Percentiles rank a stretch among this genome's conserved stretches.
Evolutionary conservation across 2,329 filamentous ascomycete genomes (phyloP).

Genomic region (Beauveria bassiana): DNA sequence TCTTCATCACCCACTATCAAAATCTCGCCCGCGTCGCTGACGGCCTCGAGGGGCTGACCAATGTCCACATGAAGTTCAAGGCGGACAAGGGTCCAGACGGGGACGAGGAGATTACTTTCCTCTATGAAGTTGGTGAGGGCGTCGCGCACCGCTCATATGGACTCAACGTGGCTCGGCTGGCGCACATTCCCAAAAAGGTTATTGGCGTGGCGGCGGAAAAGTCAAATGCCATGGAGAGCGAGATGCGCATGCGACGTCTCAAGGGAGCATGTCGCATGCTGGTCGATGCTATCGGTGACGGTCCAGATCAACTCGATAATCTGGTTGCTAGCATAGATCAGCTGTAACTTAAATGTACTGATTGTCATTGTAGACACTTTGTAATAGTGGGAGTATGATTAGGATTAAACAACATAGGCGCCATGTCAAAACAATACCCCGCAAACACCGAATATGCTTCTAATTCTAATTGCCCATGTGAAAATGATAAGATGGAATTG

Average conservation of each 20-base stretch:
- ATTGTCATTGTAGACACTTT: slow-evolving; percentile 10
- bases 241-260: slow-evolving; percentile 57
- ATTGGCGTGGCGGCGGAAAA: slow-evolving; percentile 74
- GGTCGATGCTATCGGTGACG: slow-evolving; percentile 30
- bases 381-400: not conserved
- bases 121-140: slow-evolving; percentile 87
- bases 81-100: slow-evolving; percentile 32
- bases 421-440: slow-evolving; percentile 6
- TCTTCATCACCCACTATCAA: slow-evolving; percentile 99
- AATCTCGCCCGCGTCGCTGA: slow-evolving; percentile 64
- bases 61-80: slow-evolving; percentile 91
- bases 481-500: not conserved
- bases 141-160: slow-evolving; percentile 93
- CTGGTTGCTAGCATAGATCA: slow-evolving; percentile 52
- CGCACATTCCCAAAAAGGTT: slow-evolving; percentile 68
- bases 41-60: slow-evolving; percentile 63
- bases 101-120: slow-evolving; percentile 79
- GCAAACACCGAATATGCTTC: slow-evolving; percentile 6
- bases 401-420: not conserved
- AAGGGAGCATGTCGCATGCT: slow-evolving; percentile 38
- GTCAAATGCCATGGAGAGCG: slow-evolving; percentile 71
- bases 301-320: slow-evolving; percentile 40
- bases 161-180: slow-evolving; percentile 82
- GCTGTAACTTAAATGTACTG: slow-evolving; percentile 30
- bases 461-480: not conserved